phyloP scores from a whole-genome alignment of 371 early-diverging fungal species.

The Mucor ambiguus region DNA sequence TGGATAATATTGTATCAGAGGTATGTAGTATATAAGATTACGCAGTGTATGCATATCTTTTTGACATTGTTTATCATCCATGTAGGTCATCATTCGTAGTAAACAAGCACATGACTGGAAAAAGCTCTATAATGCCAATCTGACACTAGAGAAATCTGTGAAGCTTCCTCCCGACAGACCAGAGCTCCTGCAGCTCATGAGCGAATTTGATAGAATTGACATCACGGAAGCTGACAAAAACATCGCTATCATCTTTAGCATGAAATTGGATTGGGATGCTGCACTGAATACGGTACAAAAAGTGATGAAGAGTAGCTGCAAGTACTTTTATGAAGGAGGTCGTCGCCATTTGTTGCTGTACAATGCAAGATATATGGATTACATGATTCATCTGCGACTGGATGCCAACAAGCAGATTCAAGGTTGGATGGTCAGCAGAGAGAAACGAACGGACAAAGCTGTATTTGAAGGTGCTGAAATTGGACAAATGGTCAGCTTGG shows the following conservation, averaged over 20 bases:
- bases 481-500: slow-evolving; percentile 38
- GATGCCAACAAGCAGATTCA: slow-evolving; percentile 16
- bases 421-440: slow-evolving; percentile 48
- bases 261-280: slow-evolving; percentile 35
- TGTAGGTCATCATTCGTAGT: slow-evolving; percentile 39
- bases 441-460: slow-evolving; percentile 16
- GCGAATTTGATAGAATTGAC: slow-evolving; percentile 39
- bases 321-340: slow-evolving; percentile 30
- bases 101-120: slow-evolving; percentile 40
- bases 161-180: slow-evolving; percentile 13
- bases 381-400: slow-evolving; percentile 38
- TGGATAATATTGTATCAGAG: slow-evolving; percentile 42
- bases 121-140: slow-evolving; percentile 28
- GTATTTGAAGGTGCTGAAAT: slow-evolving; percentile 29
- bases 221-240: slow-evolving; percentile 33
- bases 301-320: slow-evolving; percentile 25
- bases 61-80: neutral
- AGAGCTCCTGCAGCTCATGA: slow-evolving; percentile 25
- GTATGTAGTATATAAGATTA: slow-evolving; percentile 15
- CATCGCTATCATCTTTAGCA: slow-evolving; percentile 24
- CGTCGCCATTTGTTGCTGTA: slow-evolving; percentile 39
- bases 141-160: slow-evolving; percentile 1
- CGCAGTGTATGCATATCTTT: too few relatives aligned
- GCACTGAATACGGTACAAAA: slow-evolving; percentile 29
- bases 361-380: slow-evolving; percentile 46